Conservation (phyloP, 176 grass and related monocot genomes). For the sorghum (Sorghum bicolor) region DNA sequence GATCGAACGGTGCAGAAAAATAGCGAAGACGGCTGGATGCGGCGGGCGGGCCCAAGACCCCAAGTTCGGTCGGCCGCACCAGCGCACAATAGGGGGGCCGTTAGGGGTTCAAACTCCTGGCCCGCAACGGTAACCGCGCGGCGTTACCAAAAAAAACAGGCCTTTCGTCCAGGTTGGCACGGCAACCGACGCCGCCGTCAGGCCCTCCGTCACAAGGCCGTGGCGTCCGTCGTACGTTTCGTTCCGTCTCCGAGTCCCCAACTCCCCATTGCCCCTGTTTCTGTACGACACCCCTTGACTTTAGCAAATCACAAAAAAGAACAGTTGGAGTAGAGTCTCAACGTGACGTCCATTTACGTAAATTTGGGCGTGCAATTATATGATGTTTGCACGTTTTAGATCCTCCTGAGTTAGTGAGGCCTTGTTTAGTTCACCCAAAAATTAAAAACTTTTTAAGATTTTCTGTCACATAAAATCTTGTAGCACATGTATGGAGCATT, state of each 20-base stretch:
- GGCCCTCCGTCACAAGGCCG: conserved; percentile 32
- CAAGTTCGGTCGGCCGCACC: neutral
- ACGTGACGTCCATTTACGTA: neutral
- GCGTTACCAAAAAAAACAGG: conserved; percentile 28
- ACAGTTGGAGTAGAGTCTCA: neutral
- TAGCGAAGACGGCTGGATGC: conserved; percentile 16
- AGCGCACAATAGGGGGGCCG: conserved; percentile 15
- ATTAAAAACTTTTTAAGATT: too few species aligned
- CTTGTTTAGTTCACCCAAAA: too few species aligned
- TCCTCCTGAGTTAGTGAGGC: too few species aligned
- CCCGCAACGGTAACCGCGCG: conserved; percentile 38
- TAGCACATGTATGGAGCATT: too few species aligned
- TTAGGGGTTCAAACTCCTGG: conserved; percentile 68
- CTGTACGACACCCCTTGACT: neutral
- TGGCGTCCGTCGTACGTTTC: conserved; percentile 36
- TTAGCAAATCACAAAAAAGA: neutral
- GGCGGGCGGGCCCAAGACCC: neutral
- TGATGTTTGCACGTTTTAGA: neutral
- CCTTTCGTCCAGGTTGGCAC: neutral
- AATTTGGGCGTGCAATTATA: neutral
- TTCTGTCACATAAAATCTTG: too few species aligned
- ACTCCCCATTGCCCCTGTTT: conserved; percentile 23
- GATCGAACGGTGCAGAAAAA: neutral
- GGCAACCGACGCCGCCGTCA: conserved; percentile 21
- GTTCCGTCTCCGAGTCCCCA: conserved; percentile 20